Evolutionary conservation across 768 basidiomycete genomes (phyloP), one percentile per base, ranked within the genome.

Genomic region (Tricholoma terreum): DNA sequence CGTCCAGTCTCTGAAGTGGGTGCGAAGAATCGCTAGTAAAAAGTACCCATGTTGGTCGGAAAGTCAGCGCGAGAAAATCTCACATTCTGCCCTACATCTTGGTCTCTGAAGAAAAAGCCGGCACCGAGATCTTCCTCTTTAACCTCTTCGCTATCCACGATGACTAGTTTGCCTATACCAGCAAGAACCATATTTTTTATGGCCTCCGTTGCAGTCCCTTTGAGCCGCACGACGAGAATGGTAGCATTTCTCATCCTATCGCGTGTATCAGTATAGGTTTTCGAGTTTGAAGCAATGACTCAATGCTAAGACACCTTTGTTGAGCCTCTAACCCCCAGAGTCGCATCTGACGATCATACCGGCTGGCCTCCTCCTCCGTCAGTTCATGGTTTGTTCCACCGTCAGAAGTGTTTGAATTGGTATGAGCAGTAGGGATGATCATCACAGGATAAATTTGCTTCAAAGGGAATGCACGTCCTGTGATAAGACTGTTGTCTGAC

Each of bases 321-420:
- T 99, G 97, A 34, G 97, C 97, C 70, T 98, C 97, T 40, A 98
- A 84, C 45, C 97, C 97, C 97, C 97, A 99, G 63, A 98, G 75
- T 30, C 96, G 85, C 77, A 98, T 97, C 72, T 98, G 95, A 24
- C 96, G 86, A 71, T 98, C 97, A 71, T 98, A 97, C 22, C 97
- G 81, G 12, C 90, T 92, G 21, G 75, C 73, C 70, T 78, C 76
- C 76, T 88, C 87, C 73, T 89, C 87, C 48, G 87, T 88, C 52
- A 89, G 81, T 57, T 79, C 73, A 50, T 76, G 74, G n/a, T 52
- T 63, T 57, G 58, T 61, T 49, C 58, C 9, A 34, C 43, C 19
- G 55, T 56, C 46, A 56, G 58, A 52, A 34, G 36, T n/a, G 46
- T 57, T 21, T 56, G 45, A 50, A 42, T 40, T 33, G 55, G 58